Conservation (phyloP, 805 yeast species). For the Schizosaccharomyces cryophilus region DNA sequence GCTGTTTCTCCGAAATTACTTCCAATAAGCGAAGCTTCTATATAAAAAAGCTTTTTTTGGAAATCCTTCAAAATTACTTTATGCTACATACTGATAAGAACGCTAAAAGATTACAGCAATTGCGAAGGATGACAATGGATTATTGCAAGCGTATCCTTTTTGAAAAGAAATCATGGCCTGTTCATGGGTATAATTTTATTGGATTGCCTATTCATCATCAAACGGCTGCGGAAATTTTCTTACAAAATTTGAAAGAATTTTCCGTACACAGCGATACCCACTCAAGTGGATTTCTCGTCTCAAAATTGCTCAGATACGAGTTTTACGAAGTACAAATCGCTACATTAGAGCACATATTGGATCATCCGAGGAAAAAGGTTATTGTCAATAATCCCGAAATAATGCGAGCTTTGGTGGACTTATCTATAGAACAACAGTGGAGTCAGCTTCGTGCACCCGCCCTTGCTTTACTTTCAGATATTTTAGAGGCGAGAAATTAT, state of each 20-base stretch:
- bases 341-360: neutral
- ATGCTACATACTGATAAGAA: neutral
- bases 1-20: conserved; percentile 4
- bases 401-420: neutral
- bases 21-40: neutral
- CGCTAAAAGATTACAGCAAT: neutral
- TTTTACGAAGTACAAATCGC: neutral
- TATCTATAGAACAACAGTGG: neutral
- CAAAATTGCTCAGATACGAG: neutral
- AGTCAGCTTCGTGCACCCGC: neutral
- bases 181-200: neutral
- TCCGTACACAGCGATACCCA: neutral
- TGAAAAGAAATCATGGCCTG: conserved; percentile 1
- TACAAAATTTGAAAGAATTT: neutral
- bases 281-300: neutral
- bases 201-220: neutral
- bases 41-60: neutral
- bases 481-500: too few relatives aligned
- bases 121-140: neutral
- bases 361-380: neutral
- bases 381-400: neutral
- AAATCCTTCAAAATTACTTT: neutral
- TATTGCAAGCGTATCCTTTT: conserved; percentile 3
- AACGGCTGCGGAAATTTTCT: neutral
- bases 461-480: neutral